These are phyloP conservation scores for Aspergillus homomorphus DNA, from an alignment of 495 filamentous ascomycete genomes.

Conservation along the genomic window DNA sequence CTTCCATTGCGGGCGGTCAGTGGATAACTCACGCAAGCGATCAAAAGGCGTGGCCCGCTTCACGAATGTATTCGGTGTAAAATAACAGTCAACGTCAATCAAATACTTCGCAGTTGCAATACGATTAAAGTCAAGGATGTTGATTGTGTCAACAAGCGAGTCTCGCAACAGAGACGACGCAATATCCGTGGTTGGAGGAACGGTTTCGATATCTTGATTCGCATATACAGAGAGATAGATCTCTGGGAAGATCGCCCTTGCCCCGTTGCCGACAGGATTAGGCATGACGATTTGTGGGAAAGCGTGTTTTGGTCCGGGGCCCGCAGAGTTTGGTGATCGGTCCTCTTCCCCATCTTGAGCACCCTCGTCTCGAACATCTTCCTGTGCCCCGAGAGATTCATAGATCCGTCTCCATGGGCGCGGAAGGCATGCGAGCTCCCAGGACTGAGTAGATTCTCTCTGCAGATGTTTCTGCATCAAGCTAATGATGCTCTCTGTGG, in stretches of 20 bases:
- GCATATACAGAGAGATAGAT: slow-evolving; percentile 90
- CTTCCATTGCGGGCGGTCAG: slow-evolving; percentile 81
- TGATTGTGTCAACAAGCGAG: slow-evolving; percentile 86
- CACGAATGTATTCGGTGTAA: slow-evolving; percentile 80
- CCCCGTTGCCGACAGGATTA: slow-evolving; percentile 66
- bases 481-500: slow-evolving; percentile 69
- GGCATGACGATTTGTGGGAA: slow-evolving; percentile 76
- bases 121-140: slow-evolving; percentile 89
- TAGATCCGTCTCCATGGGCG: slow-evolving; percentile 66
- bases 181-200: slow-evolving; percentile 71
- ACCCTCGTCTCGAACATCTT: slow-evolving; percentile 22
- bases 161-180: slow-evolving; percentile 81
- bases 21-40: slow-evolving; percentile 66
- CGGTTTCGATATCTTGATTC: slow-evolving; percentile 86
- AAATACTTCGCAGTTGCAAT: slow-evolving; percentile 81
- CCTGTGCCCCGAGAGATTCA: slow-evolving; percentile 1
- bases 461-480: slow-evolving; percentile 84
- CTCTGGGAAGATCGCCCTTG: slow-evolving; percentile 80
- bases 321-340: slow-evolving; percentile 34
- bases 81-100: slow-evolving; percentile 94
- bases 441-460: slow-evolving; percentile 62
- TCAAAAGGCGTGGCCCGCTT: slow-evolving; percentile 92
- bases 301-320: slow-evolving; percentile 62
- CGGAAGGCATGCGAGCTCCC: slow-evolving; percentile 80
- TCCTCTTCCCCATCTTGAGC: slow-evolving; percentile 34